Evolutionary conservation across 495 filamentous ascomycete genomes (phyloP), one percentile per base, ranked within the genome.

Genomic region (Aspergillus nanangensis): DNA sequence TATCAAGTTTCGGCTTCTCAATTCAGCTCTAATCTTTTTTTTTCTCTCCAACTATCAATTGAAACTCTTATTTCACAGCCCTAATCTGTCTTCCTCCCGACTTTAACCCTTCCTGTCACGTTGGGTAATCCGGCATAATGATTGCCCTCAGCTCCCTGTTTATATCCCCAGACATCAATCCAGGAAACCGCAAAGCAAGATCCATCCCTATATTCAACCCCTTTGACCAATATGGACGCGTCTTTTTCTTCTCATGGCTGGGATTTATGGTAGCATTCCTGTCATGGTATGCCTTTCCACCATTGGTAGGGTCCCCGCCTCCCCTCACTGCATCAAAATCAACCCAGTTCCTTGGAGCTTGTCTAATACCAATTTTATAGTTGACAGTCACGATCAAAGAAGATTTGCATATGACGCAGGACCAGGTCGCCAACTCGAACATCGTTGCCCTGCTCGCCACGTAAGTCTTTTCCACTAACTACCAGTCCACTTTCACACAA

Each of bases 231-330:
- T 88, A 97, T 76, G 90, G 92, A 36, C 78, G 90, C 3, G 88
- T 93, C 0, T 96, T 94, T 65, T 89, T 90, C 74, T 95, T 96
- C 69, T 88, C 90, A 0, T 96, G 91, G 85, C 78, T 89, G 38
- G 92, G 92, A 8, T 97, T 97, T 70, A 88, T 96, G 83, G 81
- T 96, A 46, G 89, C 90, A 17, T 97, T 97, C 71, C 86, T 89
- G 67, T 92, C 88, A 2, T 97, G 92, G 76, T 80, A 79, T 66
- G 80, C 88, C 1, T 92, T 91, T 69, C 87, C 88, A 44, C 88
- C 88, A 55, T 60, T 93, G 70, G 84, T 90, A 72, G 67, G 82
- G 72, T 19, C 2, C 8, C 8, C 10, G 3, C 31, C 15, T 4
- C 18, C 13, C 22, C n/a, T 5, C 13, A 11, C 8, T 17, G 13